Base-by-base conservation (phyloP, 2,329 filamentous ascomycete genomes). In the Chrysosporium keratinophilum region DNA sequence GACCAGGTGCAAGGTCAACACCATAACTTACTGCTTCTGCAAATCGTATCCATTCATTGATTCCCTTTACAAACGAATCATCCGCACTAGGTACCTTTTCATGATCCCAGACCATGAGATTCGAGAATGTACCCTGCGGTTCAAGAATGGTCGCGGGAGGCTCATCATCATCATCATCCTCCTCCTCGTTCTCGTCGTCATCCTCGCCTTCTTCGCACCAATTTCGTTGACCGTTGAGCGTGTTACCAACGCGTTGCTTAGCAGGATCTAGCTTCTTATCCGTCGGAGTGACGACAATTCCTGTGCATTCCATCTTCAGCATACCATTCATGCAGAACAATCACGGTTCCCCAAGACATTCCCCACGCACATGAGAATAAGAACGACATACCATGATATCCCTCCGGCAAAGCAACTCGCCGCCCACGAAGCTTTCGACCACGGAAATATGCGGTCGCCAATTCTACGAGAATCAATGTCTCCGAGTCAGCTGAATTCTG, bases 91-190 rank as follows among this genome's bases (percentile, higher is more conserved):
- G 82, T 48, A 80, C 62, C 0, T 72, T 69, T 60, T 93, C 89
- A 67, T 95, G 89, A 0, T 80, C 83, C 90, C 90, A 97, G n/a
- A 95, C 77, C 2, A 88, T 71, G 49, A 95, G 67, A 52, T 85
- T 76, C 5, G 88, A 81, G 64, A 96, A 96, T 14, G 76, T 76
- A 1, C 81, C 82, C 17, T 82, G 74, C 42, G 80, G 74, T 49
- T 85, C 77, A 60, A 91, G 42, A 14, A 55, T 71, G 17, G 74
- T 75, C 9, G 81, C 78, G 1, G 78, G 74, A 20, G 78, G 74
- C 11, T 72, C 67, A 14, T 74, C 71, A 14, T 77, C 70, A 10
- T 76, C 74, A 14, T 77, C 70, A 9, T 76, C 74, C 1, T 69
- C 63, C 1, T 73, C 65, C 1, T 69, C 64, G 12, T 72, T 64